These are phyloP conservation scores for Cryphonectria carpinicola DNA, from an alignment of 2,329 filamentous ascomycete species.

Conservation along the genomic window DNA sequence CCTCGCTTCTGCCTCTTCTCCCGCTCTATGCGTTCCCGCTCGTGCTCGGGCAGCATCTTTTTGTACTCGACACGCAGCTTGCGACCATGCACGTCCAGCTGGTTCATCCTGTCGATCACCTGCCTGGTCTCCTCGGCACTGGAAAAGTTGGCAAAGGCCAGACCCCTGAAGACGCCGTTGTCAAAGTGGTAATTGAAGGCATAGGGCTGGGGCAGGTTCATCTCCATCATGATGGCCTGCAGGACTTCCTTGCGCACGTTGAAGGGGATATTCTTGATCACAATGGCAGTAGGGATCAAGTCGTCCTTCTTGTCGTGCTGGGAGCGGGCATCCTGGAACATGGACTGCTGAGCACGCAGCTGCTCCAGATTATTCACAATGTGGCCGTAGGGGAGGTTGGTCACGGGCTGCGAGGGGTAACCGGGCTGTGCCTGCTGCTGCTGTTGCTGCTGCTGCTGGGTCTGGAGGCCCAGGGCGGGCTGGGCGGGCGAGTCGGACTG, in stretches of 20 bases:
- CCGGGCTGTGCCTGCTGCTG: slow-evolving; percentile 10
- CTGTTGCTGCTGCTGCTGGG: slow-evolving; percentile 28
- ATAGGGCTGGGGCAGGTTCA: slow-evolving; percentile 92
- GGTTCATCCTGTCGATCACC: slow-evolving; percentile 93
- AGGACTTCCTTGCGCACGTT: slow-evolving; percentile 97
- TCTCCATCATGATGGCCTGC: slow-evolving; percentile 89
- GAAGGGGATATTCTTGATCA: slow-evolving; percentile 99
- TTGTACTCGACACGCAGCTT: slow-evolving; percentile 98
- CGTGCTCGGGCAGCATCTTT: slow-evolving; percentile 96
- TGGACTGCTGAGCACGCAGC: slow-evolving; percentile 44
- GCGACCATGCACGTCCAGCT: slow-evolving; percentile 90
- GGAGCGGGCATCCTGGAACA: slow-evolving; percentile 44
- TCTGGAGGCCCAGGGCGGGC: slow-evolving; percentile 45
- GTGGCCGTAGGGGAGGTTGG: slow-evolving; percentile 42
- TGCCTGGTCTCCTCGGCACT: slow-evolving; percentile 90
- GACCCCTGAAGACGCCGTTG: slow-evolving; percentile 91
- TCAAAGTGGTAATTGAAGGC: slow-evolving; percentile 99
- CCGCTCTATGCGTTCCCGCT: slow-evolving; percentile 92
- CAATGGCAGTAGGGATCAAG: slow-evolving; percentile 95
- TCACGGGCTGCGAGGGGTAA: slow-evolving; percentile 35
- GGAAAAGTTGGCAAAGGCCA: slow-evolving; percentile 98
- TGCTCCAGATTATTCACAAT: slow-evolving; percentile 44
- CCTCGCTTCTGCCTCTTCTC: slow-evolving; percentile 96
- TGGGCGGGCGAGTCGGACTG: slow-evolving; percentile 37
- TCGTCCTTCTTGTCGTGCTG: slow-evolving; percentile 60